These are phyloP conservation scores for Raffaelea albimanens DNA, from an alignment of 2,329 filamentous ascomycete genomes.

Conservation along the genomic window DNA sequence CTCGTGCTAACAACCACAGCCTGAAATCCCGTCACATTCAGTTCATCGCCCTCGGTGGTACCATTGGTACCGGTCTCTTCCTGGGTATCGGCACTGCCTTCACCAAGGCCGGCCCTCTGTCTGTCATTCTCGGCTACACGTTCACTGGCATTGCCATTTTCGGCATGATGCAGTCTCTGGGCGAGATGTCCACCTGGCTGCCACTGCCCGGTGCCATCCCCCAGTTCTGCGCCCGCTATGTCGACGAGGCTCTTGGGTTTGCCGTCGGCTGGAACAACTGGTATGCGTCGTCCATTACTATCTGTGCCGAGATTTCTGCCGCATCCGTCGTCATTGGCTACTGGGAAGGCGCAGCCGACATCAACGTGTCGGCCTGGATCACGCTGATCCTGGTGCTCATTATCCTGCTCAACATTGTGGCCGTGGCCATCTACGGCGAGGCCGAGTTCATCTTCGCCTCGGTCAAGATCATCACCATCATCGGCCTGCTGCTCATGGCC, in stretches of 20 bases:
- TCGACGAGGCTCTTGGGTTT: slow-evolving; percentile 37
- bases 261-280: slow-evolving; percentile 43
- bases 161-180: slow-evolving; percentile 31
- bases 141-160: slow-evolving; percentile 34
- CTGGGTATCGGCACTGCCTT: slow-evolving; percentile 36
- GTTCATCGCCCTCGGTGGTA: slow-evolving; percentile 38
- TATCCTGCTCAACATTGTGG: slow-evolving; percentile 37
- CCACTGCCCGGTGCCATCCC: slow-evolving; percentile 45
- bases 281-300: slow-evolving; percentile 39
- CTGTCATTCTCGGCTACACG: slow-evolving; percentile 31
- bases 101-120: slow-evolving; percentile 31
- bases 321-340: slow-evolving; percentile 37
- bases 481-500: slow-evolving; percentile 48
- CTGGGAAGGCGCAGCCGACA: slow-evolving; percentile 22
- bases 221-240: slow-evolving; percentile 37
- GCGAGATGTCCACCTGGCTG: slow-evolving; percentile 53
- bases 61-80: slow-evolving; percentile 39
- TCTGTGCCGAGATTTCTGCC: slow-evolving; percentile 33
- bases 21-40: slow-evolving; percentile 36
- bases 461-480: slow-evolving; percentile 50
- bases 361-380: slow-evolving; percentile 31
- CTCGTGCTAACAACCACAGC: slow-evolving; percentile 2
- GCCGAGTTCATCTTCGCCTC: slow-evolving; percentile 27
- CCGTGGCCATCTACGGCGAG: slow-evolving; percentile 41
- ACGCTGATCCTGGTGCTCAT: slow-evolving; percentile 39